These are phyloP conservation scores for Earliella scabrosa DNA, from an alignment of 1,284 basidiomycete genomes.

Conservation along the genomic window DNA sequence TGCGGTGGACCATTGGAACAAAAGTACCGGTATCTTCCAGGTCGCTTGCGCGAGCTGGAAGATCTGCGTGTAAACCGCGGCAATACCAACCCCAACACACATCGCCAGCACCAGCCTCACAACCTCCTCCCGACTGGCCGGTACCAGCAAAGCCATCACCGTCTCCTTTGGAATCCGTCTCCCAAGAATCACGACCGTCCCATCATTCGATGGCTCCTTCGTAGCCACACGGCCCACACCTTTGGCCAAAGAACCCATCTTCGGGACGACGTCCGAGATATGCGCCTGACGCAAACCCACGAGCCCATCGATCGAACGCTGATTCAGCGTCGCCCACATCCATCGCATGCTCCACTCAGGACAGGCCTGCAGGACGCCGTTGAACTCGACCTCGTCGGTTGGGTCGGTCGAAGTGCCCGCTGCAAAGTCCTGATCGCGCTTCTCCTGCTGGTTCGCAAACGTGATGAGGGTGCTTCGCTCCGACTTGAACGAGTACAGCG, in stretches of 20 bases:
- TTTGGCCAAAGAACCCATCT: background rate
- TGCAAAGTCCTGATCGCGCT: constrained; percentile 25
- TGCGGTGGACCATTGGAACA: no score
- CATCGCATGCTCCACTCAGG: constrained; percentile 40
- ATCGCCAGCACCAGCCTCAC: constrained; percentile 21
- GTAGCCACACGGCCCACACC: background rate
- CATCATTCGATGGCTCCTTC: constrained; percentile 15
- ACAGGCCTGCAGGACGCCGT: constrained; percentile 1
- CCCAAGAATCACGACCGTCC: constrained; percentile 12
- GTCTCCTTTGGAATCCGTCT: constrained; percentile 12
- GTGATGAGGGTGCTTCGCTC: constrained; percentile 46
- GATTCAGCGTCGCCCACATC: constrained; percentile 53
- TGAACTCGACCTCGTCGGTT: background rate
- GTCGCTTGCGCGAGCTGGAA: no score
- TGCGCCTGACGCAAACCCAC: constrained; percentile 27
- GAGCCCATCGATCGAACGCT: constrained; percentile 54
- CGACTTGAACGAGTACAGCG: constrained; percentile 50
- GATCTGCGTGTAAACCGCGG: constrained; percentile 6
- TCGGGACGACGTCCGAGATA: constrained; percentile 10
- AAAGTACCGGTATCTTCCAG: no score
- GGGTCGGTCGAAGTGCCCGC: background rate
- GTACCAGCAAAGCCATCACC: constrained; percentile 1
- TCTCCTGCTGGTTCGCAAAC: constrained; percentile 35
- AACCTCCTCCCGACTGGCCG: constrained; percentile 4
- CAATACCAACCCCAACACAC: constrained; percentile 16